phyloP scores from a whole-genome alignment of 2,329 filamentous ascomycete species.

The Penicillium brevicompactum region DNA sequence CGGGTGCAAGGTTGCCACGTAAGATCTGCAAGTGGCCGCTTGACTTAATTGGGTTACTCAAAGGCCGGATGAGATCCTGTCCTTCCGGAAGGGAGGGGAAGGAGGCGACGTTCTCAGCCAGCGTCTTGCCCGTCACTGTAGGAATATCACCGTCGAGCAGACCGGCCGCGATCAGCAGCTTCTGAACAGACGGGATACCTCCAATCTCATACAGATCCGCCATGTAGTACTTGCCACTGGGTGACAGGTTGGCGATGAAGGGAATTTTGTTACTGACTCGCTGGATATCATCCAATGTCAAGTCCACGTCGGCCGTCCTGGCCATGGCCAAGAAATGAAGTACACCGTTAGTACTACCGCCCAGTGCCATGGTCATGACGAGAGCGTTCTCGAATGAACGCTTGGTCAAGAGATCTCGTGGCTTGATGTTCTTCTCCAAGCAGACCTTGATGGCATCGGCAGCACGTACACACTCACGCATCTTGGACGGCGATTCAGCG shows the following conservation, averaged over 20 bases:
- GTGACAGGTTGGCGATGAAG: conserved; percentile 82
- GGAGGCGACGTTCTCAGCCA: conserved; percentile 76
- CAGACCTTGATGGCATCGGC: conserved; percentile 76
- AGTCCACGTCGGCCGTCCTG: conserved; percentile 73
- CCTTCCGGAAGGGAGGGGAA: conserved; percentile 76
- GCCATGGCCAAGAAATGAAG: conserved; percentile 91
- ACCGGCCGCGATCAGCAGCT: conserved; percentile 75
- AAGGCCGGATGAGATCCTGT: conserved; percentile 79
- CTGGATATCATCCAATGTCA: conserved; percentile 82
- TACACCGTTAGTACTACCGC: conserved; percentile 85
- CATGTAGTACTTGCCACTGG: conserved; percentile 82
- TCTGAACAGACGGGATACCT: conserved; percentile 82
- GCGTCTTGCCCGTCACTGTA: conserved; percentile 81
- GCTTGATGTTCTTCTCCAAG: conserved; percentile 81
- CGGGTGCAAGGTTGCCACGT: conserved; percentile 82
- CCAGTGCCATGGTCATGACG: conserved; percentile 88
- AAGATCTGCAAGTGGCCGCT: conserved; percentile 89
- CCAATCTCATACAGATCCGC: conserved; percentile 85
- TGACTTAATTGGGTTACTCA: conserved; percentile 80
- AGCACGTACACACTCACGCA: conserved; percentile 80
- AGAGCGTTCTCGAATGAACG: conserved; percentile 84
- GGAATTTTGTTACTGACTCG: conserved; percentile 80
- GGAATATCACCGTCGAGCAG: conserved; percentile 76
- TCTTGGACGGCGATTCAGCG: conserved; percentile 78
- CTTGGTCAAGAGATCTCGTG: conserved; percentile 77